Conservation (phyloP, 192 early-diverging fungal species). For the Coemansia sp. region DNA sequence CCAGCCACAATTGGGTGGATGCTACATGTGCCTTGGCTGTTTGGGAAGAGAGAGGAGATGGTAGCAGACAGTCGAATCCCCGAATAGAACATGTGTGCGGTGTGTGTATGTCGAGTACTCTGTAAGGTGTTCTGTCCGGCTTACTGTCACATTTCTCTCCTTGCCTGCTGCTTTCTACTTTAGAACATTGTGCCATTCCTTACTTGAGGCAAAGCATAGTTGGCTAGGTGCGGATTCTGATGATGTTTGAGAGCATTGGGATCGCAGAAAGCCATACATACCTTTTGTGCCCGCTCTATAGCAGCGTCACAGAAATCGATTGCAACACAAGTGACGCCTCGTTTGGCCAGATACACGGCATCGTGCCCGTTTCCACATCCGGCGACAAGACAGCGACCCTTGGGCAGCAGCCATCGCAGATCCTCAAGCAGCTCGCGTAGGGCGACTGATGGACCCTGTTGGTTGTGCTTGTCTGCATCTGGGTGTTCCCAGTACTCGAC, state of each 20-base stretch:
- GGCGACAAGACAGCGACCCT: slow-evolving; percentile 43
- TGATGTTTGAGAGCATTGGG: neutral
- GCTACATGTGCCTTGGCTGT: neutral
- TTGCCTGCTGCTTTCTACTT: neutral
- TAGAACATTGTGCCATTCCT: neutral
- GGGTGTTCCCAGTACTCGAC: slow-evolving; percentile 30
- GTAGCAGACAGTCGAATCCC: too few species aligned
- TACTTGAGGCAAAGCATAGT: neutral
- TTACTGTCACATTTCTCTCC: neutral
- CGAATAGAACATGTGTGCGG: neutral
- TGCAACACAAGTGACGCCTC: slow-evolving; percentile 54
- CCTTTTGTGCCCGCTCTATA: slow-evolving; percentile 51
- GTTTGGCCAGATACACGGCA: slow-evolving; percentile 68
- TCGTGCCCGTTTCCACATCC: slow-evolving; percentile 66
- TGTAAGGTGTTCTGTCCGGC: neutral
- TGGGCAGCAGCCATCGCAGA: slow-evolving; percentile 47
- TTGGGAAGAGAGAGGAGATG: neutral
- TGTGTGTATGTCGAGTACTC: neutral
- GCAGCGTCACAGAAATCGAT: slow-evolving; percentile 68
- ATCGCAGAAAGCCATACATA: slow-evolving; percentile 9
- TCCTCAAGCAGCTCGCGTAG: slow-evolving; percentile 46
- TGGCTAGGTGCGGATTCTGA: neutral
- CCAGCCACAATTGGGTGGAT: neutral
- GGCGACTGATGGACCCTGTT: slow-evolving; percentile 31
- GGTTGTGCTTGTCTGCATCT: slow-evolving; percentile 17